Conservation (phyloP, 148 eudicot species). For the Amaranthus palmeri region DNA sequence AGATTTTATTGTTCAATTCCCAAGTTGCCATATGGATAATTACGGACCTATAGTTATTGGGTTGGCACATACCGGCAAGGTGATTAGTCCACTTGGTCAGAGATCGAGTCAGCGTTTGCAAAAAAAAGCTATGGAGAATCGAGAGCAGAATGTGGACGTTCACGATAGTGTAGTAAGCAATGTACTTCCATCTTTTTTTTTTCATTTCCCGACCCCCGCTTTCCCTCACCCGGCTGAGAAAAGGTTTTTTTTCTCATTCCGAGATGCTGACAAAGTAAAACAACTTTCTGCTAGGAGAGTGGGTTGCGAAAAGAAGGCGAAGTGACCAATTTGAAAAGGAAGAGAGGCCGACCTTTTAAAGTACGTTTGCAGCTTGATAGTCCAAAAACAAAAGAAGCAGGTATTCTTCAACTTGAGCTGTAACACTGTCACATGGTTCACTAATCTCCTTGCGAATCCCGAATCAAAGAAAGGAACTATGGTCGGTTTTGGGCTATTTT, state of each 20-base stretch:
- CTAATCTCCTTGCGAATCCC: no score
- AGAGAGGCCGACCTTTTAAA: conserved; percentile 67
- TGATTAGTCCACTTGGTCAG: conserved; percentile 21
- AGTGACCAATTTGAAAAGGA: conserved; percentile 36
- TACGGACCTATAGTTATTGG: conserved; percentile 34
- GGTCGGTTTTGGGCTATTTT: no score
- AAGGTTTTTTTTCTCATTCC: background rate
- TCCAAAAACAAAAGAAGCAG: conserved; percentile 26
- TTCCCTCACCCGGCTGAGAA: background rate
- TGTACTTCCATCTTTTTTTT: conserved; percentile 1
- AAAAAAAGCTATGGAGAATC: conserved; percentile 18
- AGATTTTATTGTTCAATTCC: conserved; percentile 26
- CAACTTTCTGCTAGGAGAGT: conserved; percentile 26
- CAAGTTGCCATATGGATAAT: conserved; percentile 1
- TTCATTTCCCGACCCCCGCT: background rate
- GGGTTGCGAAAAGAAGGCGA: conserved; percentile 30
- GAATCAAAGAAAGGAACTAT: no score
- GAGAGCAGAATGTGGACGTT: conserved; percentile 5
- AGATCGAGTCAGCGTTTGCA: conserved; percentile 16
- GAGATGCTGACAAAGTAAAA: background rate
- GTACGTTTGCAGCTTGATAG: conserved; percentile 20
- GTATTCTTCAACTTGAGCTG: conserved; percentile 16
- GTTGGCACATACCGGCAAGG: conserved; percentile 34
- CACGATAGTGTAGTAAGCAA: conserved; percentile 17
- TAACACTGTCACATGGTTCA: background rate